Evolutionary conservation across 257 asterid genomes (phyloP).

Genomic region (Przewalskia tangutica): DNA sequence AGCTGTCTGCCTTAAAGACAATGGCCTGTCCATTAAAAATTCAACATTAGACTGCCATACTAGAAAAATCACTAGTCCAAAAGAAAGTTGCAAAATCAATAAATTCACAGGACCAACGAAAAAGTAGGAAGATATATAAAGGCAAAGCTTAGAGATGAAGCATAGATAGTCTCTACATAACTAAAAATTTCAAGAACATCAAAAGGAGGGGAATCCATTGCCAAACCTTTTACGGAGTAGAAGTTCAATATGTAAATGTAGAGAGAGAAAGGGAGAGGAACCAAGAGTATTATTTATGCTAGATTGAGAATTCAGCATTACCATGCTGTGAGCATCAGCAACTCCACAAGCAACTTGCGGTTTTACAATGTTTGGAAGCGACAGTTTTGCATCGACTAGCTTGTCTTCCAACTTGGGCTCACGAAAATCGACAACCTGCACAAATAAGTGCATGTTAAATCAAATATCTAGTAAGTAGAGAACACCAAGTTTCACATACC

Average conservation of each 20-base stretch:
- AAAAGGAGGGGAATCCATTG: conserved; percentile 1
- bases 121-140: not conserved
- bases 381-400: conserved; percentile 59
- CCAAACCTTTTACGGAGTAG: not conserved
- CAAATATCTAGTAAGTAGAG: not conserved
- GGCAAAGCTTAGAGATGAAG: not conserved
- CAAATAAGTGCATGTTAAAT: conserved; percentile 16
- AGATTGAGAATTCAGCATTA: conserved; percentile 15
- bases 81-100: not conserved
- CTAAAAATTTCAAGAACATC: not conserved
- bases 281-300: not conserved
- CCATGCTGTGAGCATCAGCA: conserved; percentile 95
- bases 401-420: conserved; percentile 51
- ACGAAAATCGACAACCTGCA: conserved; percentile 73
- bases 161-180: not conserved
- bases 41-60: conserved; percentile 6
- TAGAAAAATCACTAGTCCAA: conserved; percentile 6
- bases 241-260: not conserved
- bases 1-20: conserved; percentile 59
- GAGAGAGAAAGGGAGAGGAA: not conserved
- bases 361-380: conserved; percentile 78
- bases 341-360: conserved; percentile 99
- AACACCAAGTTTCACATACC: not conserved
- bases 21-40: conserved; percentile 58
- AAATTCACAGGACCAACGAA: not conserved